These are phyloP conservation scores for Rhynchospora pubera DNA, from an alignment of 176 grass and related monocot genomes.

Conservation along the genomic window DNA sequence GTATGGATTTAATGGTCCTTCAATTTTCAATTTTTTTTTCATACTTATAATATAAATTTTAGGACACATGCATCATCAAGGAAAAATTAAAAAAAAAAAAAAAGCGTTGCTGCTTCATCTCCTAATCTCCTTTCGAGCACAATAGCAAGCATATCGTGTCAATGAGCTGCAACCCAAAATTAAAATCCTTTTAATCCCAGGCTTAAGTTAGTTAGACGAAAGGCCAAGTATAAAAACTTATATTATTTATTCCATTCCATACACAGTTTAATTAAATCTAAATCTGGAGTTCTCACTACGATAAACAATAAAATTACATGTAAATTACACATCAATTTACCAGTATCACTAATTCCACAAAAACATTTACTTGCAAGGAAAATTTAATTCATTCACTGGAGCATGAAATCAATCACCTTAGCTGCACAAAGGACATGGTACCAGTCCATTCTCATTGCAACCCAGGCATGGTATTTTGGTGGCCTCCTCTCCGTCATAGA, in stretches of 20 bases:
- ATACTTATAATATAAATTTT: no score
- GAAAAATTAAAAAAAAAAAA: no score
- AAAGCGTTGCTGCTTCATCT: no score
- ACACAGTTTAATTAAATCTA: constrained; percentile 7
- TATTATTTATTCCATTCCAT: neutral
- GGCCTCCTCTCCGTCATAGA: constrained; percentile 35
- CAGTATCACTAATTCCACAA: neutral
- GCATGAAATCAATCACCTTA: neutral
- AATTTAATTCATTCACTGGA: neutral
- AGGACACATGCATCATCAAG: no score
- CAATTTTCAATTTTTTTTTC: no score
- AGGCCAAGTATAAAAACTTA: neutral
- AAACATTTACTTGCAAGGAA: neutral
- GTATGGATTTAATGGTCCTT: no score
- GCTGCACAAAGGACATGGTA: constrained; percentile 23
- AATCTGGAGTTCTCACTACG: neutral
- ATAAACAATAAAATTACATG: constrained; percentile 1
- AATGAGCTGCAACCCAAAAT: no score
- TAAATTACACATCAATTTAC: constrained; percentile 9
- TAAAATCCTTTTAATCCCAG: no score
- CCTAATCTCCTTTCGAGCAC: no score
- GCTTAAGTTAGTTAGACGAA: no score
- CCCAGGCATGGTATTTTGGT: neutral
- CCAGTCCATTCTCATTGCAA: constrained; percentile 27
- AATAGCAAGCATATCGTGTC: no score